phyloP scores from a whole-genome alignment of 768 basidiomycete species.

The Leccinum obscurum region DNA sequence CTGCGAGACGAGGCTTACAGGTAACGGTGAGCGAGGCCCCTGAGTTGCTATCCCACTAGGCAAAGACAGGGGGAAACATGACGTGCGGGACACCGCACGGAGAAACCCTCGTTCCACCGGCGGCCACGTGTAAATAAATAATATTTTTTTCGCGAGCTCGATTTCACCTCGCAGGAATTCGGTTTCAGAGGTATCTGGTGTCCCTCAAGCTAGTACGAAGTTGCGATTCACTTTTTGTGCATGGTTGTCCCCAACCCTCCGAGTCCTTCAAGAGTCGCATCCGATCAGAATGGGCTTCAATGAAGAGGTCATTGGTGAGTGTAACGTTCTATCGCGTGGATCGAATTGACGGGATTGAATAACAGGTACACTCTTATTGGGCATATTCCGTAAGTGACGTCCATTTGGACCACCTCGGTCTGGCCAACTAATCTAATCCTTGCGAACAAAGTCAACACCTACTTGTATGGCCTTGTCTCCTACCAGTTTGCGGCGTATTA shows the following conservation, averaged over 20 bases:
- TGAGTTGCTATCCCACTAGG: no score
- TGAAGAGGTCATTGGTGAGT: not conserved
- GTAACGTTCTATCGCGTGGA: not conserved
- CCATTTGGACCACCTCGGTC: not conserved
- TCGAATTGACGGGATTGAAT: not conserved
- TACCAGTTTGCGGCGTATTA: constrained; percentile 44
- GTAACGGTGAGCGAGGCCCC: no score
- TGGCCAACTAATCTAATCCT: not conserved
- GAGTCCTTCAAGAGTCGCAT: not conserved
- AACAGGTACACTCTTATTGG: not conserved
- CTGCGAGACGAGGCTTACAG: no score
- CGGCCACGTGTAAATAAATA: no score
- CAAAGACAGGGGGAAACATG: no score
- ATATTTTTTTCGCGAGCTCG: no score
- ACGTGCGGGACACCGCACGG: no score
- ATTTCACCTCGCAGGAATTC: no score
- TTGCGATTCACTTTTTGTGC: no score
- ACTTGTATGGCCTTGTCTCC: constrained; percentile 43
- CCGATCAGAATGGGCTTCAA: not conserved
- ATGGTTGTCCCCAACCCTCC: not conserved
- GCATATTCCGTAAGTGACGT: not conserved
- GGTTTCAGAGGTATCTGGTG: no score
- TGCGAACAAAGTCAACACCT: constrained; percentile 24
- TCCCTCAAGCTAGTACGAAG: no score
- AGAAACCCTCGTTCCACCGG: no score